These are phyloP conservation scores for Apiospora pterosperma DNA, from an alignment of 2,329 filamentous ascomycete genomes.

Conservation along the genomic window DNA sequence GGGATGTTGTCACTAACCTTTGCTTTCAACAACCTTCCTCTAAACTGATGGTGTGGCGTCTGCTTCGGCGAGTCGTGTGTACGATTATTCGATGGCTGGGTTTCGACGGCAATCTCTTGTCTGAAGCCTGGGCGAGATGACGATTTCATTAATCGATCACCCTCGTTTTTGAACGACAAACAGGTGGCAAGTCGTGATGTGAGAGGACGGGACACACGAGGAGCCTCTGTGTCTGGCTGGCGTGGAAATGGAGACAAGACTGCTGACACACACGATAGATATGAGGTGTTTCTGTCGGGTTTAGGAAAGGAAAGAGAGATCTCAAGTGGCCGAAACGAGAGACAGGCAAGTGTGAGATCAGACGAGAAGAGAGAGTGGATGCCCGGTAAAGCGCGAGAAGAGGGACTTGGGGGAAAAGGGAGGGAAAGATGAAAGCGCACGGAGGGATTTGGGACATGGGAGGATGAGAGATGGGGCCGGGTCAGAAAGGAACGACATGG, in stretches of 20 bases:
- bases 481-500: neutral
- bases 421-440: conserved; percentile 3
- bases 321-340: conserved; percentile 10
- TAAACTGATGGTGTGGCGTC: neutral
- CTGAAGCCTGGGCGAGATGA: neutral
- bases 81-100: neutral
- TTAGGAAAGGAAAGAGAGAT: conserved; percentile 8
- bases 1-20: neutral
- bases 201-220: neutral
- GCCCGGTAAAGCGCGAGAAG: conserved; percentile 7
- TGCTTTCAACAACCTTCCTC: neutral
- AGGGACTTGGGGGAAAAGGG: conserved; percentile 7
- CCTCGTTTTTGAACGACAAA: neutral
- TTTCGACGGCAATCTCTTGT: neutral
- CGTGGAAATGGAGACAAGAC: neutral
- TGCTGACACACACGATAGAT: conserved; percentile 1
- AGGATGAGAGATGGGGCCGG: neutral
- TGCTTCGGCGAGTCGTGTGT: neutral
- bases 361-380: conserved; percentile 14
- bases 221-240: neutral
- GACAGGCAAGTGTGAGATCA: conserved; percentile 10
- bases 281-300: conserved; percentile 1
- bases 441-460: neutral
- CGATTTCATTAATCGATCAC: neutral
- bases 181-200: neutral